These are phyloP conservation scores for Mycena sp. DNA, from an alignment of 1,284 basidiomycete genomes.

Conservation along the genomic window DNA sequence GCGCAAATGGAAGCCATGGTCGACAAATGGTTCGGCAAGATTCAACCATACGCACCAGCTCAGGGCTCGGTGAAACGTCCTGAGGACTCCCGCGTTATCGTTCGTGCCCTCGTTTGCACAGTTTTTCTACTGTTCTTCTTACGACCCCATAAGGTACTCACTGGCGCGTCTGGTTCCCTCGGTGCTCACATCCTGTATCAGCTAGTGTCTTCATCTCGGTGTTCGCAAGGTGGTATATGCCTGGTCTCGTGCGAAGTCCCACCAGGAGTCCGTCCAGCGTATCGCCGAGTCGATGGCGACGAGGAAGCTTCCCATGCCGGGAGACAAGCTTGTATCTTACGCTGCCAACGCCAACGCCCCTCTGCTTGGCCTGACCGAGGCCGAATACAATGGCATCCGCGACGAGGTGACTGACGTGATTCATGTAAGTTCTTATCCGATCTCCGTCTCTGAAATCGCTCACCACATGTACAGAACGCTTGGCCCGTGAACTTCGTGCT, in stretches of 20 bases:
- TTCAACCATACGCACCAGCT: constrained; percentile 13
- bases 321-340: constrained; percentile 46
- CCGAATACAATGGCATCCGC: constrained; percentile 49
- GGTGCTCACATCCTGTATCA: constrained; percentile 66
- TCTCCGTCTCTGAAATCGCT: neutral
- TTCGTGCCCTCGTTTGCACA: constrained; percentile 27
- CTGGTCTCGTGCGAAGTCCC: constrained; percentile 58
- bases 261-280: constrained; percentile 47
- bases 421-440: constrained; percentile 47
- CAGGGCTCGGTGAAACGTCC: constrained; percentile 22
- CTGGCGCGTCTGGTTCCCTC: constrained; percentile 69
- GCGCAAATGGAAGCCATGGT: constrained; percentile 51
- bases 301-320: constrained; percentile 37
- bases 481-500: constrained; percentile 61
- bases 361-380: constrained; percentile 50
- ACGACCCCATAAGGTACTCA: constrained; percentile 53
- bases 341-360: constrained; percentile 54
- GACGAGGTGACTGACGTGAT: constrained; percentile 54
- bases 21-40: constrained; percentile 45
- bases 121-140: neutral
- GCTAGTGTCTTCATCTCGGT: constrained; percentile 46
- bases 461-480: constrained; percentile 45
- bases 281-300: constrained; percentile 46
- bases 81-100: constrained; percentile 30
- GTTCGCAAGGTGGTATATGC: constrained; percentile 59